Evolutionary conservation across 2,329 filamentous ascomycete species (phyloP), one percentile per base, ranked within the genome.

Genomic region (Aureobasidium pullulans): DNA sequence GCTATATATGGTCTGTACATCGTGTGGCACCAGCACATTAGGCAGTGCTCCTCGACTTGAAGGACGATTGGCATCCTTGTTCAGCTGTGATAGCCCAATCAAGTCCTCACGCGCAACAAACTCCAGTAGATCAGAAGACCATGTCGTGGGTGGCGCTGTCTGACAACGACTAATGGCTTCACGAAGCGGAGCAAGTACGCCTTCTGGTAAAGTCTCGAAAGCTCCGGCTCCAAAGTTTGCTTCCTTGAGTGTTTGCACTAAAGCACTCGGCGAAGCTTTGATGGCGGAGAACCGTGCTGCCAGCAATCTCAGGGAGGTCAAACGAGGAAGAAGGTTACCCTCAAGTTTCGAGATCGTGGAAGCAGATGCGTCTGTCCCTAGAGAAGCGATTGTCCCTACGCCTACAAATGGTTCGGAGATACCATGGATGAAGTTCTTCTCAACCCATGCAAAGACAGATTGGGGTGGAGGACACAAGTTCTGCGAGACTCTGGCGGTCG

Each of bases 141-240:
- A 97, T 1, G 81, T 83, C 0, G 85, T 81, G 9, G 91, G 89
- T 16, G 93, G 93, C 61, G 84, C 83, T n/a, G 85, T 82, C 70
- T 96, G 92, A 64, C 90, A 96, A 63, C 84, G 81, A n/a, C 86
- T 83, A 42, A 97, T 90, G 5, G 87, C 85, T 73, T 97, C 92
- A 69, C 88, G 87, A 13, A 97, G 77, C 0, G 89, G 88, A 2
- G 87, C 83, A 57, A 89, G 81, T n/a, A 96, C 79, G 29, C 89
- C 85, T 71, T 96, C 90, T 1, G 94, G 93, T 1, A 97, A 77
- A 0, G 89, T 91, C 63, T 96, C 89, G 15, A 97, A 80, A 50
- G 92, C 76, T 28, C 81, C 77, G 9, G 75, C 73, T 6, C 81
- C 85, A 48, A 96, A 83, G 0, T 87, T 86, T 62, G 86, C 86